Evolutionary conservation across 176 grass and related monocot species (phyloP), one percentile per base, ranked within the genome.

Genomic region (Dactylis glomerata): DNA sequence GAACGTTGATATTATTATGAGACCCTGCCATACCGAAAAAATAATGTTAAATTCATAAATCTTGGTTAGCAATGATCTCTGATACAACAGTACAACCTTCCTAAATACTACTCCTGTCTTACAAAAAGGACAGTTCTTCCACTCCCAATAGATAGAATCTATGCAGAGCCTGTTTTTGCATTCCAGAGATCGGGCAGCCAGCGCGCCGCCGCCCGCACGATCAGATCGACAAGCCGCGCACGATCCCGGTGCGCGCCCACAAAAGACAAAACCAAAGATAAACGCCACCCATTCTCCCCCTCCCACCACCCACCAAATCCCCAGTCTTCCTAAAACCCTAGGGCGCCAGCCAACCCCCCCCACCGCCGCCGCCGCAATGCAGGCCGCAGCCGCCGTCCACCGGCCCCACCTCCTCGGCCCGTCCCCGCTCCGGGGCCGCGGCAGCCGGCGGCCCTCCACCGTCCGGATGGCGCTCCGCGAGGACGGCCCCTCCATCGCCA

Each of bases 381-480:
- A 93, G 77, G 87, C 89, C 16, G 69, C 91, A 44, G 90, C 89
- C 27, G 79, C 85, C 41, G 89, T 59, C 77, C 69, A 83, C 86
- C 80, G 86, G 27, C 73, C 89, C 38, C 85, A 68, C 85, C 78
- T 89, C 75, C 65, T 72, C 56, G 63, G 74, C 20, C 26, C 81
- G 17, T 69, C 73, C 11, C 57, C 45, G 30, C 67, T 30, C 74
- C 81, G 73, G 2, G 10, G 52, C 15, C 28, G 77, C 72, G 26
- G 26, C 70, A 15, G 51, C 85, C 72, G 76, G 36, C 38, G 56
- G 1, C 52, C 68, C 5, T 66, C 89, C 36, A 83, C 89, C 52
- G 87, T 95, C 15, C 87, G 89, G n/a, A 95, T 95, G 96, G 86
- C 87, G 81, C 87, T 95, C 41, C 89, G 91, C 36, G 91, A 94